A percentile compares a stretch with the other conserved stretches of the same genome.
Evolutionary conservation across 495 filamentous ascomycete genomes (phyloP).

Genomic region (Hypoxylon trugodes): DNA sequence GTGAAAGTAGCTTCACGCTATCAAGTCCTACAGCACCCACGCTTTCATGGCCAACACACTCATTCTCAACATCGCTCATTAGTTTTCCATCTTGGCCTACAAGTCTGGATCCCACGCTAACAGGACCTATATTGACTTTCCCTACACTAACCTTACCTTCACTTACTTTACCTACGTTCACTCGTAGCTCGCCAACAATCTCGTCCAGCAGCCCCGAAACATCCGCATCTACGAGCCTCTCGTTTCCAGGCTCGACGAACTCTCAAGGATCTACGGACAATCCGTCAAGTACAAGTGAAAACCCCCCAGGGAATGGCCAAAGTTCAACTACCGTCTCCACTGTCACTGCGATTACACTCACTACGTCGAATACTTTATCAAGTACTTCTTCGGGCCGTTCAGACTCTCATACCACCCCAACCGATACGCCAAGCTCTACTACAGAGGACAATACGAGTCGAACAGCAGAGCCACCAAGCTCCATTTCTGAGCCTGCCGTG

Average conservation of each 20-base stretch:
- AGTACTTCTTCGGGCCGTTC: constrained; percentile 4
- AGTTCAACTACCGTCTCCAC: not conserved
- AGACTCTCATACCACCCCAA: not conserved
- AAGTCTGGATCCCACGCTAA: not conserved
- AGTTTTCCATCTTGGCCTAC: not conserved
- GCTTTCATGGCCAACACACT: not conserved
- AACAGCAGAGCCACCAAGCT: not conserved
- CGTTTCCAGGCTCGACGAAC: constrained; percentile 5
- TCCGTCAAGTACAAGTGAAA: constrained; percentile 3
- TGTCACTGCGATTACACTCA: too few species aligned
- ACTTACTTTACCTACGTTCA: not conserved
- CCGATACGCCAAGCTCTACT: not conserved
- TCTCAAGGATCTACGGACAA: not conserved
- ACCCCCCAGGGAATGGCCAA: not conserved
- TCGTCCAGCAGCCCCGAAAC: not conserved
- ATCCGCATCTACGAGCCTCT: not conserved
- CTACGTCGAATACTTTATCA: not conserved
- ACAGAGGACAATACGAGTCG: not conserved
- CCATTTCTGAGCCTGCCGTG: not conserved
- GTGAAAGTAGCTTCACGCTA: not conserved
- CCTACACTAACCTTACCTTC: not conserved
- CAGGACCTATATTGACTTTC: not conserved
- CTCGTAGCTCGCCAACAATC: not conserved
- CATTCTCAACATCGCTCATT: not conserved
- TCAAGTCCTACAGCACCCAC: not conserved